phyloP scores from a whole-genome alignment of 305 asterid genomes.

The Petunia hybrid region DNA sequence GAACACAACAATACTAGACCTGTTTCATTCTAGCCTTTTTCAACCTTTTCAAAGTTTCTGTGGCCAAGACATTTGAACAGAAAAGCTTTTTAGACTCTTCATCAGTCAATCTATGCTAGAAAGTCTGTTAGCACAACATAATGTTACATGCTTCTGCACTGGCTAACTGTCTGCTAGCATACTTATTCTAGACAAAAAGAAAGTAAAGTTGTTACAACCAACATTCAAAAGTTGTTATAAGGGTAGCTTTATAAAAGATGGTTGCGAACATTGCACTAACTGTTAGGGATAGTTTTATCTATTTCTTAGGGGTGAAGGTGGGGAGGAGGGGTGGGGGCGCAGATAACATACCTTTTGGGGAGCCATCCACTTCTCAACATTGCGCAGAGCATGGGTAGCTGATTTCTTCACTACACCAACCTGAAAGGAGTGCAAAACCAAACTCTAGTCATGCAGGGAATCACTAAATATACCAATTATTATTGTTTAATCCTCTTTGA shows the following conservation, averaged over 20 bases:
- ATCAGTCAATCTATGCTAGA: not conserved
- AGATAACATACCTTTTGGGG: slow-evolving; percentile 63
- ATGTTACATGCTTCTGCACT: not conserved
- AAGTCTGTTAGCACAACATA: not conserved
- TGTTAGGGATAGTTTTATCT: slow-evolving; percentile 17
- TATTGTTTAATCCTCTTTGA: not conserved
- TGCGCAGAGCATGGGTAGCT: slow-evolving; percentile 54
- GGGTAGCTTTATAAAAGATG: not conserved
- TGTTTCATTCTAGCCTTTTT: not conserved
- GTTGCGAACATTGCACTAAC: not conserved
- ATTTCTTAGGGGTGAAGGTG: not conserved
- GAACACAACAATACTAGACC: not conserved
- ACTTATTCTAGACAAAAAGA: slow-evolving; percentile 1
- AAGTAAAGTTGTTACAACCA: slow-evolving; percentile 1
- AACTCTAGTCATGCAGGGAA: not conserved
- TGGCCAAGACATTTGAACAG: not conserved
- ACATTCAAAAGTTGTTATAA: not conserved
- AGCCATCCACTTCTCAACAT: slow-evolving; percentile 78
- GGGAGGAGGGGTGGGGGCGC: not conserved
- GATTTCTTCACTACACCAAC: slow-evolving; percentile 84
- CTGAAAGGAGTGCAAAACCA: slow-evolving; percentile 45
- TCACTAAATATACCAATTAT: not conserved
- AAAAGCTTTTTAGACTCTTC: not conserved
- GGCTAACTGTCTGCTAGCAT: not conserved
- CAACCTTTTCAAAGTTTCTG: not conserved